These are phyloP conservation scores for Candida corydali DNA, from an alignment of 805 yeast species.

Conservation along the genomic window DNA sequence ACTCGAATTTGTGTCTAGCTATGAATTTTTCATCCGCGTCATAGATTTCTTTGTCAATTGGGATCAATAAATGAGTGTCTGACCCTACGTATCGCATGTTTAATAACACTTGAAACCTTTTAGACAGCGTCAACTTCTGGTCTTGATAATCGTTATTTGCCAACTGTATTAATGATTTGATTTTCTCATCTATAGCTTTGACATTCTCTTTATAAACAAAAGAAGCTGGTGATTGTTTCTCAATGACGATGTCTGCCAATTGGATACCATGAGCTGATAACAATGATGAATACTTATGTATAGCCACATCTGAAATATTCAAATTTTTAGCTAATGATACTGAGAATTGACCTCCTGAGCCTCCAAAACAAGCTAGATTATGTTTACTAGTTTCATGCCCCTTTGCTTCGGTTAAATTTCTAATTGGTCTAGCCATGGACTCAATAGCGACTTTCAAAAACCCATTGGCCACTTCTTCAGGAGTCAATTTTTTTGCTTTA, in stretches of 20 bases:
- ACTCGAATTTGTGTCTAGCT: constrained; percentile 27
- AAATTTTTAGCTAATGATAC: constrained; percentile 26
- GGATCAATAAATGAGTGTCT: constrained; percentile 82
- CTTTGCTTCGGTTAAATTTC: constrained; percentile 33
- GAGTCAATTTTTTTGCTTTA: constrained; percentile 18
- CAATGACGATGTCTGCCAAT: constrained; percentile 31
- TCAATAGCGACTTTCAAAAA: constrained; percentile 32
- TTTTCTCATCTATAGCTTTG: constrained; percentile 40
- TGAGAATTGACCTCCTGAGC: constrained; percentile 35
- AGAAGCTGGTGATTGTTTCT: constrained; percentile 33
- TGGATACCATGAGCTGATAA: constrained; percentile 32
- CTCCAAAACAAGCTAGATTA: constrained; percentile 32
- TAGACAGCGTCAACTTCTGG: constrained; percentile 50
- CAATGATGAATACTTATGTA: constrained; percentile 31
- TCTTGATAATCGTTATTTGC: constrained; percentile 34
- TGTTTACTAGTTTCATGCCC: constrained; percentile 28
- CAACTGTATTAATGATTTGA: constrained; percentile 39
- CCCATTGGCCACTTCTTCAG: constrained; percentile 31
- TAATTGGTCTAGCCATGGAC: constrained; percentile 31
- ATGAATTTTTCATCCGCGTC: constrained; percentile 22
- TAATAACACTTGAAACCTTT: constrained; percentile 59
- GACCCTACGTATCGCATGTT: constrained; percentile 84
- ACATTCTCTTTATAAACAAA: constrained; percentile 20
- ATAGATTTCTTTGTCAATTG: constrained; percentile 21
- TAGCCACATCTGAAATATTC: constrained; percentile 24